Conservation (phyloP, 495 filamentous ascomycete species). For the Penicillium flavigenum region DNA sequence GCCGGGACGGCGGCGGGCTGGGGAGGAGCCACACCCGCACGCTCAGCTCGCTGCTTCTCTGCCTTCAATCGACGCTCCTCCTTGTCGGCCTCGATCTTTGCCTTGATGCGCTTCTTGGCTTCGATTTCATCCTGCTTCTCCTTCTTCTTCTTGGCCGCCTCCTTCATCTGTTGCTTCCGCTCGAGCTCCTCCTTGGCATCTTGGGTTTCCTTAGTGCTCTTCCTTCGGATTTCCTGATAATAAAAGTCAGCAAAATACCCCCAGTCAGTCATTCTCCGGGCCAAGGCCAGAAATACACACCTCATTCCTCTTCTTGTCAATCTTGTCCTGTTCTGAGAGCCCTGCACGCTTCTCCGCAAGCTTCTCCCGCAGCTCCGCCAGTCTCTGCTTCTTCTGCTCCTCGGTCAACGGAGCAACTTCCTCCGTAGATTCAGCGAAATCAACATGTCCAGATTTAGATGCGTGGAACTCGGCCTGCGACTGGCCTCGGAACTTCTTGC, state of each 20-base stretch:
- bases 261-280: too few relatives aligned
- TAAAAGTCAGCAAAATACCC: slow-evolving; percentile 1
- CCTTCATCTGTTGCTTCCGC: slow-evolving; percentile 86
- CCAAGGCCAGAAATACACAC: slow-evolving; percentile 37
- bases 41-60: slow-evolving; percentile 78
- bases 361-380: slow-evolving; percentile 71
- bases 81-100: slow-evolving; percentile 89
- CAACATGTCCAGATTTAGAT: slow-evolving; percentile 79
- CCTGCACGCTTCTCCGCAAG: slow-evolving; percentile 69
- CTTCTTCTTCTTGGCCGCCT: slow-evolving; percentile 74
- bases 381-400: slow-evolving; percentile 79
- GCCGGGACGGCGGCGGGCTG: slow-evolving; percentile 40
- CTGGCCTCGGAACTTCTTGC: slow-evolving; percentile 80
- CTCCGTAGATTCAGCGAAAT: slow-evolving; percentile 91
- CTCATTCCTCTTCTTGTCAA: slow-evolving; percentile 87
- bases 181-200: slow-evolving; percentile 79
- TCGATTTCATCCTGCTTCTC: slow-evolving; percentile 88
- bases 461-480: slow-evolving; percentile 88
- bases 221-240: slow-evolving; percentile 75
- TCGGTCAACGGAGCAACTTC: slow-evolving; percentile 87
- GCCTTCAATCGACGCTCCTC: slow-evolving; percentile 77
- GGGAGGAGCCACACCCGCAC: slow-evolving; percentile 65
- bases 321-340: slow-evolving; percentile 73
- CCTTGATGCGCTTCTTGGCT: slow-evolving; percentile 83
- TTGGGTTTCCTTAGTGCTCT: slow-evolving; percentile 75